These are phyloP conservation scores for Sporodiniella umbellata DNA, from an alignment of 371 early-diverging fungal genomes.

Conservation along the genomic window DNA sequence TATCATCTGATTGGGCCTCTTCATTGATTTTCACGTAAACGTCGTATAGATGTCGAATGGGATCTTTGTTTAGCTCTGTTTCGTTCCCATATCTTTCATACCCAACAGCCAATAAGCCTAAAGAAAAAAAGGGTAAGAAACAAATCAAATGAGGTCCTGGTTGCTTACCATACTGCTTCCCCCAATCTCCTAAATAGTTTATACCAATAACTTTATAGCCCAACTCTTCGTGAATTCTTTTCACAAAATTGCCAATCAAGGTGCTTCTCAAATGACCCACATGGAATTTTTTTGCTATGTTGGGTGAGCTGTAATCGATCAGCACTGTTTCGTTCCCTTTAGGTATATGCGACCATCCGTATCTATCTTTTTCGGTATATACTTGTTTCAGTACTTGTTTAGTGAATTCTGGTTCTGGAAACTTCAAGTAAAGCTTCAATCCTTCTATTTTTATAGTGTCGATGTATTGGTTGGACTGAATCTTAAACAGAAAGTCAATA, in stretches of 20 bases:
- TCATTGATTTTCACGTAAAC: slow-evolving; percentile 94
- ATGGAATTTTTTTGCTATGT: slow-evolving; percentile 99
- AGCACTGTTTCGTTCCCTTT: slow-evolving; percentile 56
- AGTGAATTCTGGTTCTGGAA: slow-evolving; percentile 7
- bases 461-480: slow-evolving; percentile 52
- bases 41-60: slow-evolving; percentile 93
- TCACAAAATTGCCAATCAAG: slow-evolving; percentile 96
- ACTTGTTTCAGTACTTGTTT: slow-evolving; percentile 54
- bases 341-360: slow-evolving; percentile 29
- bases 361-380: slow-evolving; percentile 13
- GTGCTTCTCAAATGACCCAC: slow-evolving; percentile 99
- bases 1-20: slow-evolving; percentile 49
- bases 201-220: slow-evolving; percentile 89
- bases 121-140: too few relatives aligned
- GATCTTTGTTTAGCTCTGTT: slow-evolving; percentile 75
- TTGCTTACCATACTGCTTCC: slow-evolving; percentile 95
- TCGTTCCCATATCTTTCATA: slow-evolving; percentile 85
- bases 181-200: slow-evolving; percentile 99
- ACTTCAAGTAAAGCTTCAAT: slow-evolving; percentile 11
- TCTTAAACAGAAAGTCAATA: slow-evolving; percentile 51
- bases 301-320: slow-evolving; percentile 97
- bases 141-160: too few relatives aligned
- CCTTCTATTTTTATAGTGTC: slow-evolving; percentile 1
- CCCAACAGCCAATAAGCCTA: slow-evolving; percentile 91
- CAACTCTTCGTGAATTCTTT: slow-evolving; percentile 78